phyloP scores from a whole-genome alignment of 2,329 filamentous ascomycete genomes.

The Trichophyton simii region DNA sequence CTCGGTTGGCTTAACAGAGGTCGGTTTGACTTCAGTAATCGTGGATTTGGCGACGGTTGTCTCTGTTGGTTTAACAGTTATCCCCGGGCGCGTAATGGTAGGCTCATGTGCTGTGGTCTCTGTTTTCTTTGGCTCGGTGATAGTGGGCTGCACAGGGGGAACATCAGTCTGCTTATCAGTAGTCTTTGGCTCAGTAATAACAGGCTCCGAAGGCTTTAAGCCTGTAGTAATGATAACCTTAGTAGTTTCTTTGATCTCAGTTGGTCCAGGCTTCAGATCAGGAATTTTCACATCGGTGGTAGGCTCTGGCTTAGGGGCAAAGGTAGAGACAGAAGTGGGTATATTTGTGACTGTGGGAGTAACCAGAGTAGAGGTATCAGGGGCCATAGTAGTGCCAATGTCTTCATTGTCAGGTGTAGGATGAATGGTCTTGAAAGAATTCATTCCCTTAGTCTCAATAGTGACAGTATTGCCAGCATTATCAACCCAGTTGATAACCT shows the following conservation, averaged over 20 bases:
- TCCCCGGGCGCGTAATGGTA: neutral
- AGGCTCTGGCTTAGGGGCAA: neutral
- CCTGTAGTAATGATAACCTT: too few relatives aligned
- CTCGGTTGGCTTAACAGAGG: neutral
- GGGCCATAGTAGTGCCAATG: neutral
- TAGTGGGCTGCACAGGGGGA: too few relatives aligned
- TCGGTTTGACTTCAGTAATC: neutral
- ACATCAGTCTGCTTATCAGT: too few relatives aligned
- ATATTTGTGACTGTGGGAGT: neutral
- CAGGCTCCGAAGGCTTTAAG: too few relatives aligned
- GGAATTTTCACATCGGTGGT: neutral
- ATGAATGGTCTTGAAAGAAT: neutral
- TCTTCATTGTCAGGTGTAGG: neutral
- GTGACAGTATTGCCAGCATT: slow-evolving; percentile 42
- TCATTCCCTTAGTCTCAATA: slow-evolving; percentile 15
- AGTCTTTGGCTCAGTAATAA: too few relatives aligned
- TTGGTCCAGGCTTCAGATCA: neutral
- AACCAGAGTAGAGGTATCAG: neutral
- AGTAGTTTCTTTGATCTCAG: neutral
- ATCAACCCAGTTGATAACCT: slow-evolving; percentile 50
- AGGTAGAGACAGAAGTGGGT: neutral
- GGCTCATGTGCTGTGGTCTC: neutral
- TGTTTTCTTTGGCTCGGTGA: neutral
- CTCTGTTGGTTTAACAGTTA: neutral
- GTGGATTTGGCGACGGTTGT: neutral